Conservation (phyloP, 2,329 filamentous ascomycete species). For the Thielaviopsis punctulata region DNA sequence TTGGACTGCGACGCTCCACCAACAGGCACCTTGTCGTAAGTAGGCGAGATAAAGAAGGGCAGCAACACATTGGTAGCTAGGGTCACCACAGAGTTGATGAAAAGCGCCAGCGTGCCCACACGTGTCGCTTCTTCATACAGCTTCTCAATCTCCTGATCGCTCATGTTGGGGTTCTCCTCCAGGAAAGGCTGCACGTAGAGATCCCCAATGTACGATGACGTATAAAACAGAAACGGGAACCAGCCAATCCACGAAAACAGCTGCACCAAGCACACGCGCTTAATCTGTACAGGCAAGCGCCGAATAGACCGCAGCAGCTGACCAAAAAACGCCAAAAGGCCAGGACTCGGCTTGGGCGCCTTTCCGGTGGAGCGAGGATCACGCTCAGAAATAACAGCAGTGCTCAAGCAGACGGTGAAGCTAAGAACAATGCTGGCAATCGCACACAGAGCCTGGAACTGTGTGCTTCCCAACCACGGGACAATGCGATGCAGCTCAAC, state of each 20-base stretch:
- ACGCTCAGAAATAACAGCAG: conserved; percentile 52
- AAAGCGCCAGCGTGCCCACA: conserved; percentile 72
- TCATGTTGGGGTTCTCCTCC: conserved; percentile 59
- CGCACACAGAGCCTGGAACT: conserved; percentile 84
- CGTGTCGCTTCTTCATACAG: conserved; percentile 76
- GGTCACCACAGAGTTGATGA: conserved; percentile 76
- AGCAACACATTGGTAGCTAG: conserved; percentile 66
- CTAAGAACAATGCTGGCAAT: conserved; percentile 62
- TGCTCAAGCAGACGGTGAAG: conserved; percentile 54
- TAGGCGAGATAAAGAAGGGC: conserved; percentile 71
- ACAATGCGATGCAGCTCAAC: conserved; percentile 57
- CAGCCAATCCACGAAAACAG: conserved; percentile 87
- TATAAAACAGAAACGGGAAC: conserved; percentile 92
- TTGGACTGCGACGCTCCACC: conserved; percentile 14
- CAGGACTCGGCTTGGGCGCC: conserved; percentile 34
- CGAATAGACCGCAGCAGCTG: conserved; percentile 61
- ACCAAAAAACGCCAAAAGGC: conserved; percentile 62
- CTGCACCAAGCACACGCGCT: conserved; percentile 65
- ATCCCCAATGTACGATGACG: conserved; percentile 82
- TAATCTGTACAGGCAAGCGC: conserved; percentile 65
- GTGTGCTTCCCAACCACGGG: conserved; percentile 67
- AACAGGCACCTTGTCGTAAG: conserved; percentile 35
- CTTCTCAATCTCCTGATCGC: conserved; percentile 54
- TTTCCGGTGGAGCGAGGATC: conserved; percentile 38
- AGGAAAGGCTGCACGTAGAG: conserved; percentile 80